phyloP scores from a whole-genome alignment of 805 yeast species.

The Nakazawaea peltata region DNA sequence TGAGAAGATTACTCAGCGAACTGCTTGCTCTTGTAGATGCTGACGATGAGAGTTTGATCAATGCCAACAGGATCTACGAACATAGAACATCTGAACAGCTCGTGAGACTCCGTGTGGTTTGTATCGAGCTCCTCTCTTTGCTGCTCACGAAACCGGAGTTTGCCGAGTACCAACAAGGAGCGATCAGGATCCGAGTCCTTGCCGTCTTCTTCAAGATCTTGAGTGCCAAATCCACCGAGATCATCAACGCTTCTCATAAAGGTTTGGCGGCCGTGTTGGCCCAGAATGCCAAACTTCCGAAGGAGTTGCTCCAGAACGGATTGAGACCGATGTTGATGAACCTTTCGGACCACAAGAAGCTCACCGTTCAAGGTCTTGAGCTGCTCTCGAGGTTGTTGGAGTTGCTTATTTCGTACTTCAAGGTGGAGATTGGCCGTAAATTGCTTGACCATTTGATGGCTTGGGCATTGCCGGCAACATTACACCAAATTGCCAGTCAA shows the following conservation, averaged over 20 bases:
- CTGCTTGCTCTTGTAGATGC: constrained; percentile 95
- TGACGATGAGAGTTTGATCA: constrained; percentile 90
- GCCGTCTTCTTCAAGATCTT: constrained; percentile 94
- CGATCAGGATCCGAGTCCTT: constrained; percentile 71
- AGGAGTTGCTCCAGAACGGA: constrained; percentile 91
- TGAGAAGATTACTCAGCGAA: constrained; percentile 77
- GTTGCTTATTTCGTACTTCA: constrained; percentile 82
- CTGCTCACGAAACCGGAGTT: constrained; percentile 85
- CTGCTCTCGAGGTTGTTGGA: constrained; percentile 85
- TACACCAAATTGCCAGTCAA: constrained; percentile 70
- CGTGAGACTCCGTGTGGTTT: constrained; percentile 80
- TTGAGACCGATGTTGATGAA: constrained; percentile 93
- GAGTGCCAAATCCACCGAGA: constrained; percentile 75
- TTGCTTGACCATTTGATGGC: constrained; percentile 89
- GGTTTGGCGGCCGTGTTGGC: constrained; percentile 80
- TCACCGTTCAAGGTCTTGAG: constrained; percentile 84
- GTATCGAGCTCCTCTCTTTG: constrained; percentile 73
- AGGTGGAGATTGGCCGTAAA: constrained; percentile 94
- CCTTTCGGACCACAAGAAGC: constrained; percentile 83
- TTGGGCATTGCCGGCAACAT: constrained; percentile 81
- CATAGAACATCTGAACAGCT: constrained; percentile 84
- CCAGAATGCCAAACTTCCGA: constrained; percentile 84
- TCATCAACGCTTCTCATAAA: constrained; percentile 87
- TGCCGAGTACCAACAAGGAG: constrained; percentile 59
- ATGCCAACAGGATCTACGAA: constrained; percentile 78